Evolutionary conservation across 2,329 filamentous ascomycete genomes (phyloP), one percentile per base, ranked within the genome.

Genomic region (Penicillium rolfsii): DNA sequence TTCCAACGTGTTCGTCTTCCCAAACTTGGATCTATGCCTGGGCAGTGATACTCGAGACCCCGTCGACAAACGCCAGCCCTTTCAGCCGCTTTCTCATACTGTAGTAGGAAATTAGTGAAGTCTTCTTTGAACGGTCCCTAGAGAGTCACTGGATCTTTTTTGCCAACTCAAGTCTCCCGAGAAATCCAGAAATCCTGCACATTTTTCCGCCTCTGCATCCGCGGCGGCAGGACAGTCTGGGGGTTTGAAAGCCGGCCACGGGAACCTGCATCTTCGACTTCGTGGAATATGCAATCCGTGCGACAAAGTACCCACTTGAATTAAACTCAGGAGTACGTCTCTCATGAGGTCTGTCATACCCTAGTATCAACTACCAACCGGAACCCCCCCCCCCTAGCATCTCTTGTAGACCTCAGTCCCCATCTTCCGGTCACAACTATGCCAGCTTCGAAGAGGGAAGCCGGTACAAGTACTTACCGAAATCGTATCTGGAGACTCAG

Each of bases 251-350:
- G 60, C 55, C 54, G 41, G 48, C 45, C 22, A 11, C 60, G 63
- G 61, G 49, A 60, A 64, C 63, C 57, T 62, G 61, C 63, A 65
- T 61, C 35, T 11, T 38, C 19, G 22, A 35, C 11, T 40, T 40
- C 45, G 43, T 52, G n/a, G 41, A 36, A 14, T 28, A 24, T 41
- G 12, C 24, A 54, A 45, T 16, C 54, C 50, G 55, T 55, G 61
- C 55, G 46, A 56, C 45, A 11, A 22, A 24, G 22, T n/a, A 40
- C n/a, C 24, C 3, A 7, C 8, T n/a, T 19, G 7, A 11, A 9
- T 30, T 48, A 12, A 28, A 30, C 22, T 30, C 24, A 30, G 14
- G 45, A 19, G 26, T 6, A 8, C 3, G 19, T 48, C 16, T 30
- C 24, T 14, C 11, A 28, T 3, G 4, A 4, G 5, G 5, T 30